A percentile compares a stretch with the other conserved stretches of the same genome.
These are phyloP conservation scores for Saccharomyces hybrid DNA, from an alignment of 1,139 yeast genomes.

Conservation along the genomic window DNA sequence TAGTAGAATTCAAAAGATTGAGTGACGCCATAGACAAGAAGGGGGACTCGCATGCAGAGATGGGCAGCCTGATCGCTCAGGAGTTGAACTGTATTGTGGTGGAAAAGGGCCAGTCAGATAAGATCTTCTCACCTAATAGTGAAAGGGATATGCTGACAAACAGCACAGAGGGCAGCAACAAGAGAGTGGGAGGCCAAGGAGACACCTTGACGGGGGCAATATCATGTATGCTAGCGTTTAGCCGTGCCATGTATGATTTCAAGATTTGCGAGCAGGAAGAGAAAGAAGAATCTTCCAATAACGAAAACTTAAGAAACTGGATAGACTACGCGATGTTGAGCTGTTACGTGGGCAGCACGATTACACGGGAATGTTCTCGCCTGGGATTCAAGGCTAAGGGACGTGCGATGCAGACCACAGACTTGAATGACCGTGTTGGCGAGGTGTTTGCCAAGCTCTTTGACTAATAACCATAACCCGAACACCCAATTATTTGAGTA, in stretches of 20 bases:
- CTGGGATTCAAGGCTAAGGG: conserved; percentile 60
- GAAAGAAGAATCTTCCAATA: conserved; percentile 22
- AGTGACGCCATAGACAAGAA: conserved; percentile 6
- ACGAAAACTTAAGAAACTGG: conserved; percentile 26
- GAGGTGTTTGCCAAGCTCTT: conserved; percentile 52
- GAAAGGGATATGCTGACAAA: conserved; percentile 37
- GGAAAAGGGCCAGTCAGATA: conserved; percentile 64
- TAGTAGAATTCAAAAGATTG: conserved; percentile 71
- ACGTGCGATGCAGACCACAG: conserved; percentile 79
- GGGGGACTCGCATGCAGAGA: conserved; percentile 29
- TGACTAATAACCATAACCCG: conserved; percentile 17
- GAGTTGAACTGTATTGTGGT: conserved; percentile 57
- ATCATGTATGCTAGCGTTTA: conserved; percentile 51
- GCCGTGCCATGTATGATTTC: conserved; percentile 27
- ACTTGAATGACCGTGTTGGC: conserved; percentile 63
- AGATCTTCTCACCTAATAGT: conserved; percentile 45
- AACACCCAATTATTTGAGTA: not conserved
- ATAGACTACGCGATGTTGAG: conserved; percentile 48
- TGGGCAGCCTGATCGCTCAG: conserved; percentile 42
- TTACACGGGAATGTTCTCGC: conserved; percentile 59
- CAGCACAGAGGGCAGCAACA: conserved; percentile 51
- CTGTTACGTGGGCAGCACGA: conserved; percentile 62
- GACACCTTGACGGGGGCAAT: conserved; percentile 69
- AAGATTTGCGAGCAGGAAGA: conserved; percentile 52
- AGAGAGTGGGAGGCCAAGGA: conserved; percentile 85